Conservation (phyloP, 306 rosid species). For the Pueraria montana region DNA sequence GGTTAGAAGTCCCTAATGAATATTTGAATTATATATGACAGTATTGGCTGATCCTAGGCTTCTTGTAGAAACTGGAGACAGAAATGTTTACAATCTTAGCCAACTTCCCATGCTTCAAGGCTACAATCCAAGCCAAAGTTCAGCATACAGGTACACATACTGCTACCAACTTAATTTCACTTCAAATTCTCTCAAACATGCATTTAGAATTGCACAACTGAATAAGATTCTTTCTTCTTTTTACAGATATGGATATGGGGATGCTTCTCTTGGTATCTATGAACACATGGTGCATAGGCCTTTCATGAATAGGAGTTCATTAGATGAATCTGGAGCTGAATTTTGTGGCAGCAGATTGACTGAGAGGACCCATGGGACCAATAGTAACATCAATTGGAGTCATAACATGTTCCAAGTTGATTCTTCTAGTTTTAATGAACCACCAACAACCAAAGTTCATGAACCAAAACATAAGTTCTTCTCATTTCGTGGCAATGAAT, state of each 20-base stretch:
- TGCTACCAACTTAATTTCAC: not conserved
- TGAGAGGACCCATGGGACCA: conserved; percentile 49
- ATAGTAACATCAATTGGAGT: conserved; percentile 38
- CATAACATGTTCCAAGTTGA: conserved; percentile 45
- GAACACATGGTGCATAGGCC: conserved; percentile 55
- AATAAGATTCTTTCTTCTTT: not conserved
- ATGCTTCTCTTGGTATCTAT: conserved; percentile 57
- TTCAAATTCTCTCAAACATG: conserved; percentile 17
- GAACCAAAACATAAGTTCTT: conserved; percentile 54
- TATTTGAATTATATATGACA: conserved; percentile 42
- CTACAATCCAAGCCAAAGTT: conserved; percentile 60
- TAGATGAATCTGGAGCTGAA: conserved; percentile 52
- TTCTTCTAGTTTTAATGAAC: conserved; percentile 50
- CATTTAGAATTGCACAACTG: not conserved
- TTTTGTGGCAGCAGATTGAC: conserved; percentile 48
- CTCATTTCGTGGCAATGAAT: conserved; percentile 51
- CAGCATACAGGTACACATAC: conserved; percentile 58
- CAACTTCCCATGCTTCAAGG: conserved; percentile 95
- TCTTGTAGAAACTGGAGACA: conserved; percentile 76
- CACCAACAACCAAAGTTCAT: conserved; percentile 53
- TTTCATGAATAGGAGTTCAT: conserved; percentile 37
- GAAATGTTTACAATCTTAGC: conserved; percentile 79
- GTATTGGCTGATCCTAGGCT: conserved; percentile 67
- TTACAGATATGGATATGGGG: conserved; percentile 56
- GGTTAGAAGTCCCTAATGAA: conserved; percentile 14